phyloP scores from a whole-genome alignment of 2,329 filamentous ascomycete species.

The Colletotrichum gigasporum region DNA sequence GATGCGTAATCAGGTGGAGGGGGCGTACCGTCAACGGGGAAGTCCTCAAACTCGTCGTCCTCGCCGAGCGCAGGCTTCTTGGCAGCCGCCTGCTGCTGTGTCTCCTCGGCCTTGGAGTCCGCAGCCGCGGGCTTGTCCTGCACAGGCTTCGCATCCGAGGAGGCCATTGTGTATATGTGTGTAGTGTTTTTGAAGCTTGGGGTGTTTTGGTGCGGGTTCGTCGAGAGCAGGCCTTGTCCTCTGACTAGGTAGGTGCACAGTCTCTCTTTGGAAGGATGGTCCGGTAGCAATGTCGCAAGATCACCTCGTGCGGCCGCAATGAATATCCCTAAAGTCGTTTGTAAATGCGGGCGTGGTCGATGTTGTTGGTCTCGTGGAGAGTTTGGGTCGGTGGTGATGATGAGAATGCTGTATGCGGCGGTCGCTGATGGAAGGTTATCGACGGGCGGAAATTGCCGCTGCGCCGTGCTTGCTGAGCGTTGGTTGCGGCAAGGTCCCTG shows the following conservation, averaged over 20 bases:
- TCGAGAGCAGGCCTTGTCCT: background rate
- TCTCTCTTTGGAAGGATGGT: too few relatives aligned
- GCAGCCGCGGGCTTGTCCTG: slow-evolving; percentile 42
- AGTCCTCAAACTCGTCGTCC: slow-evolving; percentile 99
- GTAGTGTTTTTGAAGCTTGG: background rate
- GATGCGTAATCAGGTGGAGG: background rate
- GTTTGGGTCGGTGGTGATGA: background rate
- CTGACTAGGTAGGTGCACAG: too few relatives aligned
- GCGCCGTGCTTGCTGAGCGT: background rate
- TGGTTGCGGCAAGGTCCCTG: slow-evolving; percentile 7
- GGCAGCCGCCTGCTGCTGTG: slow-evolving; percentile 64
- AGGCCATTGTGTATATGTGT: slow-evolving; percentile 35
- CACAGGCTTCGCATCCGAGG: slow-evolving; percentile 41
- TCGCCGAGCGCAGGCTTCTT: slow-evolving; percentile 77
- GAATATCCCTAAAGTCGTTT: too few relatives aligned
- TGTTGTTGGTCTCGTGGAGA: background rate
- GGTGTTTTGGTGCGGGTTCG: background rate
- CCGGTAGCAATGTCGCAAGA: too few relatives aligned
- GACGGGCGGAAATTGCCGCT: slow-evolving; percentile 30
- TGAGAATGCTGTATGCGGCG: slow-evolving; percentile 7
- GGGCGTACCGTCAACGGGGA: slow-evolving; percentile 87
- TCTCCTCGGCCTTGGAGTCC: slow-evolving; percentile 54
- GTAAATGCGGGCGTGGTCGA: background rate
- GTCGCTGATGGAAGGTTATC: slow-evolving; percentile 18
- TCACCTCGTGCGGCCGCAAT: too few relatives aligned